Percentiles rank a stretch among this genome's conserved stretches.
Conservation (phyloP, 2,329 filamentous ascomycete species). For the Fusarium stilboides region DNA sequence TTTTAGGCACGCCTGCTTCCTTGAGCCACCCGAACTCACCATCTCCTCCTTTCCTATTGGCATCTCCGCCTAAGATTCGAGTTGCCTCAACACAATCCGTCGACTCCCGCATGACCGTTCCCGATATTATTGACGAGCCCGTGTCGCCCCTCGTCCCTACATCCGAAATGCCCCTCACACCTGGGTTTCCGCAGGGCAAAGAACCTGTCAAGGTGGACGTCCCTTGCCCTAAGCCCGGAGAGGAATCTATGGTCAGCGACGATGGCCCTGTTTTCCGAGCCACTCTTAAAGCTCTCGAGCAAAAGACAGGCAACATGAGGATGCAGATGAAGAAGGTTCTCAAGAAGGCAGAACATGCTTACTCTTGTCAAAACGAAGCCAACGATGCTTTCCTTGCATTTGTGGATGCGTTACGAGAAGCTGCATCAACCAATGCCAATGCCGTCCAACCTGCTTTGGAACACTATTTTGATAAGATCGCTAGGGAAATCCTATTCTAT, state of each 20-base stretch:
- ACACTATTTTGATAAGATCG: slow-evolving; percentile 98
- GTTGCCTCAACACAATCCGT: slow-evolving; percentile 90
- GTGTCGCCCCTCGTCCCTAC: slow-evolving; percentile 64
- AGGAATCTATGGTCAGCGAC: slow-evolving; percentile 87
- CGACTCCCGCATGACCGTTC: slow-evolving; percentile 83
- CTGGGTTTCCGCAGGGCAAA: slow-evolving; percentile 49
- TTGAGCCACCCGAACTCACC: slow-evolving; percentile 75
- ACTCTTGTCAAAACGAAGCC: slow-evolving; percentile 83
- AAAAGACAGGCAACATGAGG: slow-evolving; percentile 96
- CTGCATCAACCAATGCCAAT: slow-evolving; percentile 91
- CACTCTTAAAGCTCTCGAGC: slow-evolving; percentile 95
- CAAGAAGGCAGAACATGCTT: slow-evolving; percentile 91
- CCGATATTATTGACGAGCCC: slow-evolving; percentile 73
- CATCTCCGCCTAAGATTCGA: slow-evolving; percentile 81
- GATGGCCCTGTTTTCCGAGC: slow-evolving; percentile 96
- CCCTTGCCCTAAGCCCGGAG: slow-evolving; percentile 85
- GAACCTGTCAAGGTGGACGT: slow-evolving; percentile 86
- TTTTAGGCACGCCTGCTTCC: slow-evolving; percentile 60
- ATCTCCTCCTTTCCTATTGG: slow-evolving; percentile 80
- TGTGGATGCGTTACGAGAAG: slow-evolving; percentile 88
- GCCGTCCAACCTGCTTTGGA: slow-evolving; percentile 97
- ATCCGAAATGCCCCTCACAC: slow-evolving; percentile 55
- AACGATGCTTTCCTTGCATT: slow-evolving; percentile 90
- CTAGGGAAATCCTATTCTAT: slow-evolving; percentile 88
- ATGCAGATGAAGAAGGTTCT: slow-evolving; percentile 95